A percentile compares a stretch with the other conserved stretches of the same genome.
phyloP scores from a whole-genome alignment of 2,329 filamentous ascomycete species.

The Lojkania enalia region DNA sequence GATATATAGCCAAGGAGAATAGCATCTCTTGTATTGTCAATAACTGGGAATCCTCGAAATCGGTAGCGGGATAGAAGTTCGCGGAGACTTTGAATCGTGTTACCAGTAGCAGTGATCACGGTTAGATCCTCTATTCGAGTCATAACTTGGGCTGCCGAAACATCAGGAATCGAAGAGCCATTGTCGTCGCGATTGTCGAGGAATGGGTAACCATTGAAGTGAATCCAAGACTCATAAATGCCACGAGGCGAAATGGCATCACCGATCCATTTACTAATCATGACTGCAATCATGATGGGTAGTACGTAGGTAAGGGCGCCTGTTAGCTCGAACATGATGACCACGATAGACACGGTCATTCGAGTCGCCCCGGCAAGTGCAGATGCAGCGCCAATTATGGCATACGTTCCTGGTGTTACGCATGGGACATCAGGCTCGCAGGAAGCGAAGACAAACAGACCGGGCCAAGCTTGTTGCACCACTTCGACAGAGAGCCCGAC shows the following conservation, averaged over 20 bases:
- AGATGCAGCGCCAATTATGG: slow-evolving; percentile 92
- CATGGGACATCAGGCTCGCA: slow-evolving; percentile 87
- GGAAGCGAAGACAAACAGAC: slow-evolving; percentile 74
- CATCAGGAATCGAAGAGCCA: slow-evolving; percentile 69
- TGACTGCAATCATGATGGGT: slow-evolving; percentile 98
- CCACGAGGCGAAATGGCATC: slow-evolving; percentile 90
- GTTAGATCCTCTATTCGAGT: slow-evolving; percentile 88
- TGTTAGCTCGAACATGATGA: slow-evolving; percentile 99
- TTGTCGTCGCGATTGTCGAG: slow-evolving; percentile 83
- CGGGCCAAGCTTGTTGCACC: slow-evolving; percentile 77
- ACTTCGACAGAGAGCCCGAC: slow-evolving; percentile 88
- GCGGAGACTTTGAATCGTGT: slow-evolving; percentile 78
- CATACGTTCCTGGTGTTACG: slow-evolving; percentile 92
- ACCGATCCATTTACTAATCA: slow-evolving; percentile 97
- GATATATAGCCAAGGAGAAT: slow-evolving; percentile 92
- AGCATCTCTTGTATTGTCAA: slow-evolving; percentile 75
- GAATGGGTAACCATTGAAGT: slow-evolving; percentile 92
- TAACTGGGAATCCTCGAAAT: slow-evolving; percentile 90
- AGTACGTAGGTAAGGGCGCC: slow-evolving; percentile 94
- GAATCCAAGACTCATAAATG: slow-evolving; percentile 98
- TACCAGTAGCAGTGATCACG: slow-evolving; percentile 81
- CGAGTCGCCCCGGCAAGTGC: slow-evolving; percentile 92
- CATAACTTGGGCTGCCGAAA: slow-evolving; percentile 87
- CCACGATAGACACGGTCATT: slow-evolving; percentile 97
- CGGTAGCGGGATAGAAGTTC: slow-evolving; percentile 72